phyloP scores from a whole-genome alignment of 2,329 filamentous ascomycete genomes.

The Beauveria scarabaeidicola region DNA sequence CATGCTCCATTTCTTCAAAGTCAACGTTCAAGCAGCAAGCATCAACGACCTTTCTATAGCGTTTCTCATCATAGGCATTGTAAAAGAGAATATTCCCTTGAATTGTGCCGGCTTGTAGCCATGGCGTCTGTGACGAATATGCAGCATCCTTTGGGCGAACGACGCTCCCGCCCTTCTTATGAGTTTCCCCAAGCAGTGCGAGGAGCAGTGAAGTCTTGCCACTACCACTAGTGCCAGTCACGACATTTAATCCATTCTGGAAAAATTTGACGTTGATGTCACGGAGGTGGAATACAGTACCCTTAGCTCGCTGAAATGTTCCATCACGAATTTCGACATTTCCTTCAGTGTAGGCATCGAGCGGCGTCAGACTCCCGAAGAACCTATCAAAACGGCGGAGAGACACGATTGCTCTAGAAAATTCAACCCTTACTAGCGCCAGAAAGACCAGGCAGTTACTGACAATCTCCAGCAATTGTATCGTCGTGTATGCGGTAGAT shows the following conservation, averaged over 20 bases:
- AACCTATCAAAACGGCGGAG: conserved; percentile 45
- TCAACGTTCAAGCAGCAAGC: conserved; percentile 46
- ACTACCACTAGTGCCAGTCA: conserved; percentile 45
- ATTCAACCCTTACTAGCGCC: conserved; percentile 26
- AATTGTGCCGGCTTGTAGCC: conserved; percentile 49
- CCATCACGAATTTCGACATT: conserved; percentile 37
- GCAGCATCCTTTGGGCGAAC: conserved; percentile 43
- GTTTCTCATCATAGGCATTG: conserved; percentile 36
- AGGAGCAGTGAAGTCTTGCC: conserved; percentile 49
- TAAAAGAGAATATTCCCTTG: conserved; percentile 48
- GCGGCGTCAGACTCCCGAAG: conserved; percentile 40
- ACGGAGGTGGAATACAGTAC: conserved; percentile 39
- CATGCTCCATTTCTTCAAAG: conserved; percentile 39
- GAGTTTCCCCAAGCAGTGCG: conserved; percentile 46
- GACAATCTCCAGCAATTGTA: conserved; percentile 44
- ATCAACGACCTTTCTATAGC: conserved; percentile 46
- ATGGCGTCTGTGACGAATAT: conserved; percentile 48
- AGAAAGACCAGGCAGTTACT: conserved; percentile 42
- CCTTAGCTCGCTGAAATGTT: conserved; percentile 40
- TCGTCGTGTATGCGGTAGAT: conserved; percentile 47
- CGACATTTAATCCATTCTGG: conserved; percentile 43
- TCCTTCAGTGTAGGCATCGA: conserved; percentile 39
- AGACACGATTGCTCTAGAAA: conserved; percentile 30
- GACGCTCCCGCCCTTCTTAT: conserved; percentile 38
- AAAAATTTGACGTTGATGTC: conserved; percentile 43